Evolutionary conservation across 345 rosid species (phyloP).

Genomic region (Brassica napus): DNA sequence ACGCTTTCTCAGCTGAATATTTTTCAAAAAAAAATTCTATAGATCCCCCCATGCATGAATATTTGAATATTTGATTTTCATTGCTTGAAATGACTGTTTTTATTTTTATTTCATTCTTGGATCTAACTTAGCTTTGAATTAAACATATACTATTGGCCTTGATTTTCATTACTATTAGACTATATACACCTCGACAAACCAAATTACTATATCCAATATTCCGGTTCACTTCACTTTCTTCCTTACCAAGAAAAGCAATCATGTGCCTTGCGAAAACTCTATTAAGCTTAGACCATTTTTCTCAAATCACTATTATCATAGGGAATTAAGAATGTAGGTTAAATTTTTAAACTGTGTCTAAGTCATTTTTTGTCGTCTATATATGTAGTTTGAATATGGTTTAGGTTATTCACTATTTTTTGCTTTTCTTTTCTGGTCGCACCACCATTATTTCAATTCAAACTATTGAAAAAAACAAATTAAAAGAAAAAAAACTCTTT

Average conservation of each 20-base stretch:
- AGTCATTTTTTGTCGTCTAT: no score
- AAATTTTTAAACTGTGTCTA: background rate
- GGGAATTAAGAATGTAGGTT: background rate
- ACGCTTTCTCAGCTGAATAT: background rate
- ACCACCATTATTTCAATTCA: background rate
- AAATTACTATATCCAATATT: background rate
- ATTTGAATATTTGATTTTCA: background rate
- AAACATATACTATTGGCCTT: background rate
- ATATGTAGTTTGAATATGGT: no score
- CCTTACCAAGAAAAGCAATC: background rate
- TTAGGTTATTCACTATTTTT: background rate
- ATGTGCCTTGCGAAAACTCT: background rate
- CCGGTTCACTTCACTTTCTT: background rate
- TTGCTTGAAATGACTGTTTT: background rate
- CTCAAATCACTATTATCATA: background rate
- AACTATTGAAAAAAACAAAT: background rate
- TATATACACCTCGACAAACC: background rate
- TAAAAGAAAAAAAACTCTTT: background rate
- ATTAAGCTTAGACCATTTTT: no score
- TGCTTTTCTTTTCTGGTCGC: background rate
- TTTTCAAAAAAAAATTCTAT: background rate
- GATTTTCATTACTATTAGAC: background rate
- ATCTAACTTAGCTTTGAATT: background rate
- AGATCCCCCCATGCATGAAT: conserved; percentile 7
- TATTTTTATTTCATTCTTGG: background rate